These are phyloP conservation scores for Dactylellina leptospora DNA, from an alignment of 2,329 filamentous ascomycete species.

Conservation along the genomic window DNA sequence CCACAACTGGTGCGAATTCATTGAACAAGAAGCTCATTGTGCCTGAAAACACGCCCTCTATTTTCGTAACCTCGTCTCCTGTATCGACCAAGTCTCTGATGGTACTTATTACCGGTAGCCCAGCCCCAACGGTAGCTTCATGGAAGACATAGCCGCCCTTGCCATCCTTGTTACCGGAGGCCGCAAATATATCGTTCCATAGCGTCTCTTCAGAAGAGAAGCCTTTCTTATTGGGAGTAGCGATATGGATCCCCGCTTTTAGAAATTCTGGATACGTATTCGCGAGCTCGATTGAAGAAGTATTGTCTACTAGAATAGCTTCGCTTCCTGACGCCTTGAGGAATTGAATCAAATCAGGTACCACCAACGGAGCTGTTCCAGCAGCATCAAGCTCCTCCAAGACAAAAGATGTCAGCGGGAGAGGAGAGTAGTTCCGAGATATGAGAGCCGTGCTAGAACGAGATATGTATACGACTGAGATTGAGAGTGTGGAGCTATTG, in stretches of 20 bases:
- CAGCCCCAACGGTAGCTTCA: constrained; percentile 92
- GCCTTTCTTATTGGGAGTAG: constrained; percentile 98
- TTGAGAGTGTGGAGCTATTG: constrained; percentile 72
- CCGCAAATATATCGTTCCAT: constrained; percentile 86
- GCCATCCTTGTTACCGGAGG: constrained; percentile 68
- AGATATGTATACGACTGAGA: constrained; percentile 83
- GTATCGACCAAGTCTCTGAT: constrained; percentile 94
- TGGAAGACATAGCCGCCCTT: constrained; percentile 83
- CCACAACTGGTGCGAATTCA: constrained; percentile 84
- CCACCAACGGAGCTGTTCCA: constrained; percentile 71
- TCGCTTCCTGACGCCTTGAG: constrained; percentile 79
- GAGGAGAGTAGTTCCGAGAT: constrained; percentile 74
- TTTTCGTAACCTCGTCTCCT: constrained; percentile 87
- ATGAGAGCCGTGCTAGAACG: constrained; percentile 85
- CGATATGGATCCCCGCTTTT: constrained; percentile 82
- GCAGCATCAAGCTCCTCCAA: constrained; percentile 73
- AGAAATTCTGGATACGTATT: constrained; percentile 83
- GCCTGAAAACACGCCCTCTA: constrained; percentile 96
- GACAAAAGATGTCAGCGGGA: constrained; percentile 69
- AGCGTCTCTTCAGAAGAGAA: constrained; percentile 83
- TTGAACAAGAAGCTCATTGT: constrained; percentile 99
- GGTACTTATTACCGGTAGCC: constrained; percentile 90
- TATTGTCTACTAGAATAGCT: constrained; percentile 92
- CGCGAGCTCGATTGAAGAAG: constrained; percentile 86
- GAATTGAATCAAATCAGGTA: constrained; percentile 74